phyloP scores from a whole-genome alignment of 257 asterid species.

The Ballota nigra region DNA sequence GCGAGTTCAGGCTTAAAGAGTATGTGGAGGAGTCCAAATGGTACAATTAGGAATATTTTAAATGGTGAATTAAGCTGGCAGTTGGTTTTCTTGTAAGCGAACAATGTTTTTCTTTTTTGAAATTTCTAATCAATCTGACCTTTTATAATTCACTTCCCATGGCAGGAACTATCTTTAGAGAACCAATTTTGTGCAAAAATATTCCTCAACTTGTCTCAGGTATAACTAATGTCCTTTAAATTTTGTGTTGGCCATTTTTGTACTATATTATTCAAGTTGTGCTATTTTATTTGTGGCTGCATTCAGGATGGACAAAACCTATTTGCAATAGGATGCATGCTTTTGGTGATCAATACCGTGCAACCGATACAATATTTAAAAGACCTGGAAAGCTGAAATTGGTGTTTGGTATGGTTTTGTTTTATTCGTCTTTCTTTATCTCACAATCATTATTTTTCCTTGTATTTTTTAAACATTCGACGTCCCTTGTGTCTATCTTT shows the following conservation, averaged over 20 bases:
- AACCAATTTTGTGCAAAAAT: no score
- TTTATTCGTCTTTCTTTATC: background rate
- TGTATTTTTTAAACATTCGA: background rate
- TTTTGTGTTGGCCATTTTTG: constrained; percentile 3
- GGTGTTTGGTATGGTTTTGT: constrained; percentile 67
- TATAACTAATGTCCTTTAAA: no score
- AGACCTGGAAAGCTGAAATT: constrained; percentile 94
- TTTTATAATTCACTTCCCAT: no score
- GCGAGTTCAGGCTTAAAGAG: no score
- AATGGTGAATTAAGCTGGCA: no score
- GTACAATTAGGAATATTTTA: no score
- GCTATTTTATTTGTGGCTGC: constrained; percentile 15
- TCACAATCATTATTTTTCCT: background rate
- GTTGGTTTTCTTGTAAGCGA: no score
- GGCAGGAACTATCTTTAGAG: no score
- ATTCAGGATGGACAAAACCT: constrained; percentile 92
- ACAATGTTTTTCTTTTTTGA: no score
- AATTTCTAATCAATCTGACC: no score
- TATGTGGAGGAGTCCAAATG: no score
- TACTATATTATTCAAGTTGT: background rate
- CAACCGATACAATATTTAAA: constrained; percentile 87
- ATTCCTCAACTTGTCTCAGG: no score
- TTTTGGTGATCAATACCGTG: constrained; percentile 94
- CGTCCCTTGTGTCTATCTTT: background rate
- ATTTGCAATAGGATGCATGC: constrained; percentile 99